Conservation (phyloP, 2,329 filamentous ascomycete genomes). For the Colletotrichum agaves region DNA sequence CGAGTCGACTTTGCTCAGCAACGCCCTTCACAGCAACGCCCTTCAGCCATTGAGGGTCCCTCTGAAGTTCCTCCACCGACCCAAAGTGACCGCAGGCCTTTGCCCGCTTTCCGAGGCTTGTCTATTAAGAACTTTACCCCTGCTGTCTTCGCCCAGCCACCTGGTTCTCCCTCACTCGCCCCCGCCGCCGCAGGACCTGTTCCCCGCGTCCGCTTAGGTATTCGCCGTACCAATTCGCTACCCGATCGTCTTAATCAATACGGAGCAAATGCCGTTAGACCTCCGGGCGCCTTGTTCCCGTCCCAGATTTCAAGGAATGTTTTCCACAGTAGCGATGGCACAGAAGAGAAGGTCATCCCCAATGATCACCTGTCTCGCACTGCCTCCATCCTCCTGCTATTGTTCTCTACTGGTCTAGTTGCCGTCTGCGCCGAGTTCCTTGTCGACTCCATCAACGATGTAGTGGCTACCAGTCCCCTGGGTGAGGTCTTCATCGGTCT, state of each 20-base stretch:
- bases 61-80: conserved; percentile 38
- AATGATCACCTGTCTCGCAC: conserved; percentile 63
- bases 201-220: conserved; percentile 69
- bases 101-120: conserved; percentile 67
- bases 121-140: conserved; percentile 77
- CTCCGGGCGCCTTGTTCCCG: conserved; percentile 62
- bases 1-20: conserved; percentile 68
- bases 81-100: conserved; percentile 52
- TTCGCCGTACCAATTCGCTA: conserved; percentile 79
- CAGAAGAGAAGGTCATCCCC: conserved; percentile 45
- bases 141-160: conserved; percentile 68
- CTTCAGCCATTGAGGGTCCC: conserved; percentile 45
- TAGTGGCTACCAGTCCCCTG: conserved; percentile 66
- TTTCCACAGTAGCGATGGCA: conserved; percentile 44
- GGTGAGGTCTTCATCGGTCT: conserved; percentile 77
- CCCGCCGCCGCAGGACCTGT: conserved; percentile 54
- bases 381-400: conserved; percentile 69
- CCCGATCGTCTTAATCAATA: conserved; percentile 71
- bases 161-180: conserved; percentile 36
- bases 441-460: conserved; percentile 73
- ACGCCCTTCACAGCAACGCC: conserved; percentile 44
- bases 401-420: conserved; percentile 73
- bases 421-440: conserved; percentile 78
- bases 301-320: conserved; percentile 55
- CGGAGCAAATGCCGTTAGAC: conserved; percentile 46